These are phyloP conservation scores for Eragrostis nindensis DNA, from an alignment of 176 grass and related monocot genomes.

Conservation along the genomic window DNA sequence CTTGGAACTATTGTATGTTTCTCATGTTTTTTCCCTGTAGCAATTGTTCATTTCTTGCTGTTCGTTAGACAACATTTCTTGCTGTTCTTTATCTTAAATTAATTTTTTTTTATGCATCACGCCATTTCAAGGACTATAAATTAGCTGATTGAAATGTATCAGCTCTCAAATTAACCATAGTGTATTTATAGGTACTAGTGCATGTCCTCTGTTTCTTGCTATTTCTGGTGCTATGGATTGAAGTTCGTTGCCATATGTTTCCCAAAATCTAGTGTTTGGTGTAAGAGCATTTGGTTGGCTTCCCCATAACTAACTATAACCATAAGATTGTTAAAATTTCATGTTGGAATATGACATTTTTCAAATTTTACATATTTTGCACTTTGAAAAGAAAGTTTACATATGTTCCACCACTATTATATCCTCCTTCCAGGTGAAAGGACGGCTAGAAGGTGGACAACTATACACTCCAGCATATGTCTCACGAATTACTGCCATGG, in stretches of 20 bases:
- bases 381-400: background rate
- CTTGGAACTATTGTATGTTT: conserved; percentile 76
- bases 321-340: background rate
- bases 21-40: conserved; percentile 5
- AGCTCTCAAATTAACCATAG: background rate
- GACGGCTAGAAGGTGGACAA: conserved; percentile 94
- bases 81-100: background rate
- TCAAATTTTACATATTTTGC: background rate
- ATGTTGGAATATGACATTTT: background rate
- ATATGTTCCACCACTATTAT: conserved; percentile 8
- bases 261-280: background rate
- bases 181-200: background rate
- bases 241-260: background rate
- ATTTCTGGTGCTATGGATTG: background rate
- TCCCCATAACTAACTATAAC: background rate
- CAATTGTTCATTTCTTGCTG: background rate
- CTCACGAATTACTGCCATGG: conserved; percentile 88
- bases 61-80: background rate
- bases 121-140: conserved; percentile 8
- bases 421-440: conserved; percentile 68
- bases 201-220: background rate
- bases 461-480: conserved; percentile 94
- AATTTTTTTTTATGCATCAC: background rate
- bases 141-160: conserved; percentile 3
- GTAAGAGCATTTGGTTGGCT: background rate